A percentile compares a stretch with the other conserved stretches of the same genome.
Conservation (phyloP, 2,329 filamentous ascomycete species). For the Fusarium musae region DNA sequence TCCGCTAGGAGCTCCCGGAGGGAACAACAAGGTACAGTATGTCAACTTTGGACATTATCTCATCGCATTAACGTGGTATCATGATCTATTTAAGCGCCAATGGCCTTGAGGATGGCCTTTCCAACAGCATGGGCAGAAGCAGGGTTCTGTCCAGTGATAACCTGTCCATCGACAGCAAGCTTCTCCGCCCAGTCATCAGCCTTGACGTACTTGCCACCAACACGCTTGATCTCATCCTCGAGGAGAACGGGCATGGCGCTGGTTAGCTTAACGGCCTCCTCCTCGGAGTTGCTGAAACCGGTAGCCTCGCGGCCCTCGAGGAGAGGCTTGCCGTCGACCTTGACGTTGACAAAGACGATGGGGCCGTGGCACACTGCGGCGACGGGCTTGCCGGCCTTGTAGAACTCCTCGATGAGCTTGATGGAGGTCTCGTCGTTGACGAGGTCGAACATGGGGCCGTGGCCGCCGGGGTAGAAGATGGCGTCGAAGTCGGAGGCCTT, state of each 20-base stretch:
- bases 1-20: neutral
- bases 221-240: conserved; percentile 64
- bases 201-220: conserved; percentile 67
- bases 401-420: conserved; percentile 71
- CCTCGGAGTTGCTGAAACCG: conserved; percentile 70
- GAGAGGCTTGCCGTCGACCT: conserved; percentile 63
- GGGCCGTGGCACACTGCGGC: conserved; percentile 77
- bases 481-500: conserved; percentile 71
- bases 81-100: conserved; percentile 43
- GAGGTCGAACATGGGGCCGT: conserved; percentile 75
- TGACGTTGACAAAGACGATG: conserved; percentile 69
- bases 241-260: conserved; percentile 69
- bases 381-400: conserved; percentile 68
- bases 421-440: conserved; percentile 66
- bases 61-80: neutral
- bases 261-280: conserved; percentile 58
- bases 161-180: conserved; percentile 61
- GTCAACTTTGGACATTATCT: neutral
- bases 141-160: conserved; percentile 70
- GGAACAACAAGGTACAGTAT: fast-evolving
- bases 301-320: conserved; percentile 68
- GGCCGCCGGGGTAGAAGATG: conserved; percentile 67
- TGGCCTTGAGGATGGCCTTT: conserved; percentile 61
- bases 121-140: conserved; percentile 62
- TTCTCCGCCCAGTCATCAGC: conserved; percentile 63